These are phyloP conservation scores for Pseudonectria buxi DNA, from an alignment of 2,329 filamentous ascomycete genomes.

Conservation along the genomic window DNA sequence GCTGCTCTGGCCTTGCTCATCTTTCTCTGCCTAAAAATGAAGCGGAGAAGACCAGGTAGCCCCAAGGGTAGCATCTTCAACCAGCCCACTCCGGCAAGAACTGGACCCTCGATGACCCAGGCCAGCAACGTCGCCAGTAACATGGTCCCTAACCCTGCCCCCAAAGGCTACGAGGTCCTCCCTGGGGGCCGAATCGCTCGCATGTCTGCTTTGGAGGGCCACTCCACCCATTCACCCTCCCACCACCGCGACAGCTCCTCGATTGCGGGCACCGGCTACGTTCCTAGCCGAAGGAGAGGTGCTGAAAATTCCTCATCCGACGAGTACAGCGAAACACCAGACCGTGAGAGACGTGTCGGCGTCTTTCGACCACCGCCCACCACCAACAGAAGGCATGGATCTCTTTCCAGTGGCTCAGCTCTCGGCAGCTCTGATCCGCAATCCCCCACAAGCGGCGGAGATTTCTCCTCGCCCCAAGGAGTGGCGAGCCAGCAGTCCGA, in stretches of 20 bases:
- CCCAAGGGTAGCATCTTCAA: slow-evolving; percentile 76
- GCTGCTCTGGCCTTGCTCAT: slow-evolving; percentile 62
- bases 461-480: slow-evolving; percentile 78
- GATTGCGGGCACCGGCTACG: slow-evolving; percentile 41
- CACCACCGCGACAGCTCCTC: slow-evolving; percentile 39
- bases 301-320: slow-evolving; percentile 62
- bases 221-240: slow-evolving; percentile 55
- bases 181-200: slow-evolving; percentile 86
- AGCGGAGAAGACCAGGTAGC: slow-evolving; percentile 49
- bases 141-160: slow-evolving; percentile 15
- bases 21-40: slow-evolving; percentile 54
- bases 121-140: slow-evolving; percentile 15
- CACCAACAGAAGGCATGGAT: slow-evolving; percentile 68
- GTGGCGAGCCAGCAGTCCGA: slow-evolving; percentile 87
- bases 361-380: slow-evolving; percentile 52
- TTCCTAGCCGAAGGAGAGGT: slow-evolving; percentile 37
- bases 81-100: slow-evolving; percentile 70
- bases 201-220: slow-evolving; percentile 87
- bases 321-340: slow-evolving; percentile 63
- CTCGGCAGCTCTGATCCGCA: slow-evolving; percentile 64
- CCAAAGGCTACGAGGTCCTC: slow-evolving; percentile 63
- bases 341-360: slow-evolving; percentile 53
- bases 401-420: slow-evolving; percentile 76
- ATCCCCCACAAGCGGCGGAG: slow-evolving; percentile 66
- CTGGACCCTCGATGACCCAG: slow-evolving; percentile 38